Percentiles rank a stretch among this genome's conserved stretches.
These are phyloP conservation scores for Pleodorina starrii DNA, from an alignment of 139 green algal genomes.

Conservation along the genomic window DNA sequence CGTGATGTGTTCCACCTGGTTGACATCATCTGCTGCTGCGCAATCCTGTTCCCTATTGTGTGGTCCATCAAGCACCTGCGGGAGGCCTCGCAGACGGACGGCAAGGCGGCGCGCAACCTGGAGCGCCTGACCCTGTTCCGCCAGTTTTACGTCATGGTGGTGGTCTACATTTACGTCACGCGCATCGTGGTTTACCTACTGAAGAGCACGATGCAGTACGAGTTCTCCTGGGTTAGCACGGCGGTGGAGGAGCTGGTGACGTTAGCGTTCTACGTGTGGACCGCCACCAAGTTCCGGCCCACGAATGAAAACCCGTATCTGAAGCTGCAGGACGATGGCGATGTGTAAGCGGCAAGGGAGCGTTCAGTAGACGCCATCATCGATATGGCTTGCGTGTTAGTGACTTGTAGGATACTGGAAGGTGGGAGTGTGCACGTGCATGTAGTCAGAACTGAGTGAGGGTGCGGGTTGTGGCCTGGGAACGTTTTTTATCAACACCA, in stretches of 20 bases:
- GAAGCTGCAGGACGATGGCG: conserved; percentile 75
- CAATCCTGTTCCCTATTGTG: conserved; percentile 98
- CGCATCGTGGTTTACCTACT: conserved; percentile 98
- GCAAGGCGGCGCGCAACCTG: conserved; percentile 83
- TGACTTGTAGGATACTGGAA: no score
- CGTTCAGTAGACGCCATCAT: no score
- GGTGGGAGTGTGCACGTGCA: no score
- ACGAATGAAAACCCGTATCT: conserved; percentile 84
- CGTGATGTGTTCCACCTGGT: conserved; percentile 95
- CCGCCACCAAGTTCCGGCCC: conserved; percentile 86
- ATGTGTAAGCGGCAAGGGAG: conserved; percentile 61
- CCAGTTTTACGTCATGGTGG: conserved; percentile 94
- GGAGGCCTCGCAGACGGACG: conserved; percentile 76
- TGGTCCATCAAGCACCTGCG: conserved; percentile 97
- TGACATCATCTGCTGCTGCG: conserved; percentile 98
- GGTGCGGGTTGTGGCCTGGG: no score
- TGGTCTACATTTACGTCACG: conserved; percentile 99
- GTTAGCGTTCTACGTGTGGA: conserved; percentile 92
- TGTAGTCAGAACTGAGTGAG: no score
- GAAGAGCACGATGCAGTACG: conserved; percentile 78
- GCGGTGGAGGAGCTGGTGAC: conserved; percentile 86
- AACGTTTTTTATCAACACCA: no score
- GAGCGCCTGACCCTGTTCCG: conserved; percentile 95
- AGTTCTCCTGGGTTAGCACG: conserved; percentile 85
- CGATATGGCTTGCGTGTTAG: no score